Evolutionary conservation across 768 basidiomycete species (phyloP), one percentile per base, ranked within the genome.

Genomic region (Tylopilus vinaceipallidus): DNA sequence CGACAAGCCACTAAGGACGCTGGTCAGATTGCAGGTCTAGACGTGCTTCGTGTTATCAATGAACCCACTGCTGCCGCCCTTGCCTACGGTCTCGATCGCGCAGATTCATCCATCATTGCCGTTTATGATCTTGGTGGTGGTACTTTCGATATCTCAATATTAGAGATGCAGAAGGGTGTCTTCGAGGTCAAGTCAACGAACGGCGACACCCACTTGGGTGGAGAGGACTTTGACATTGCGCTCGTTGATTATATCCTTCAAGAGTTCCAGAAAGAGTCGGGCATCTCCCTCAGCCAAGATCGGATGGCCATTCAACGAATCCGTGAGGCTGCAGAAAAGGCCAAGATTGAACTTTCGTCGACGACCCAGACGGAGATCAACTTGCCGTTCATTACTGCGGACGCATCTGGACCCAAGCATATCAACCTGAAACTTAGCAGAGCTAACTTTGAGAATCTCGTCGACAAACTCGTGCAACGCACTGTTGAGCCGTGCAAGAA

Each of bases 151-250:
- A 93, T 99, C 64, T 99, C 97, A 24, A 95, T 99, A 59, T 78
- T 99, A 48, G 95, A 98, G 75, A 98, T 98, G 93, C 93, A 98
- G 72, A 95, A 97, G 72, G 97, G 95, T 61, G 95, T 99, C 10
- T 99, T 98, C 71, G 97, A 98, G 72, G 97, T 99, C 67, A 99
- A 98, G 77, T 98, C 97, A 1, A 99, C 97, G 47, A 98, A 98
- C 66, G 97, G 97, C 67, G 95, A 99, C 71, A 98, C 97, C 14
- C 97, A 99, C 68, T 83, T 99, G 50, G 97, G 92, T 58, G 86
- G 86, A 66, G 97, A 99, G 73, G 97, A 98, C 71, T 98, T 98
- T 65, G 97, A 98, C 64, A 85, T 95, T 49, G 73, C 83, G 33
- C 82, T 98, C 36, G 86, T 98, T 55, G 82, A 95, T 56, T 73